phyloP scores from a whole-genome alignment of 306 rosid species.

The Rosa rugosa region DNA sequence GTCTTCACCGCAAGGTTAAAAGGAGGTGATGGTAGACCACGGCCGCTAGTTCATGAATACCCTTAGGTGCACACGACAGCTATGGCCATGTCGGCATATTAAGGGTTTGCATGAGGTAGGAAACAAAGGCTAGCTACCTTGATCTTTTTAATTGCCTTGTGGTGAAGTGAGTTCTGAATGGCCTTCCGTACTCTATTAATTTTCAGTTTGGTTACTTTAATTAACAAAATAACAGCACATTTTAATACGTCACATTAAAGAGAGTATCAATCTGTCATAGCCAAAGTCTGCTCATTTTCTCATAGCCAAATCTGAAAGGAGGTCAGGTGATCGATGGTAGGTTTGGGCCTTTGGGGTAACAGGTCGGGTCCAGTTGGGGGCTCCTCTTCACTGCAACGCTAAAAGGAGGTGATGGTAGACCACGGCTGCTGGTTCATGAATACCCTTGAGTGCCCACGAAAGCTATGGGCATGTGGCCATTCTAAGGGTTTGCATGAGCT shows the following conservation, averaged over 20 bases:
- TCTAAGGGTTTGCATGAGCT: slow-evolving; percentile 2
- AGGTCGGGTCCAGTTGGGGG: slow-evolving; percentile 29
- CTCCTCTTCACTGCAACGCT: slow-evolving; percentile 47
- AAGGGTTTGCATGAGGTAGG: background rate
- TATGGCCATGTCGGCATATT: background rate
- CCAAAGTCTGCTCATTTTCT: no score
- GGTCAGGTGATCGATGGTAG: background rate
- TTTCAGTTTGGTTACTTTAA: background rate
- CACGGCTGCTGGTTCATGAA: slow-evolving; percentile 69
- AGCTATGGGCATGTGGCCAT: background rate
- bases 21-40: slow-evolving; percentile 45
- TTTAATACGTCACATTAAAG: no score
- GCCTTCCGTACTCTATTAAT: background rate
- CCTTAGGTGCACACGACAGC: slow-evolving; percentile 18
- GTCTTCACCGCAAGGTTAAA: slow-evolving; percentile 42
- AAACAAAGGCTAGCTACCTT: background rate
- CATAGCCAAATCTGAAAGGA: background rate
- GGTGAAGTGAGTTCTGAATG: background rate
- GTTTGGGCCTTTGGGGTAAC: background rate
- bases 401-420: slow-evolving; percentile 52
- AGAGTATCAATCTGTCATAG: no score
- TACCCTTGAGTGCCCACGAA: slow-evolving; percentile 33
- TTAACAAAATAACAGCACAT: no score
- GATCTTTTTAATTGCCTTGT: background rate
- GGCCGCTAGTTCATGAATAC: slow-evolving; percentile 66